Conservation (phyloP, 257 asterid genomes). For the Echites panduratus region DNA sequence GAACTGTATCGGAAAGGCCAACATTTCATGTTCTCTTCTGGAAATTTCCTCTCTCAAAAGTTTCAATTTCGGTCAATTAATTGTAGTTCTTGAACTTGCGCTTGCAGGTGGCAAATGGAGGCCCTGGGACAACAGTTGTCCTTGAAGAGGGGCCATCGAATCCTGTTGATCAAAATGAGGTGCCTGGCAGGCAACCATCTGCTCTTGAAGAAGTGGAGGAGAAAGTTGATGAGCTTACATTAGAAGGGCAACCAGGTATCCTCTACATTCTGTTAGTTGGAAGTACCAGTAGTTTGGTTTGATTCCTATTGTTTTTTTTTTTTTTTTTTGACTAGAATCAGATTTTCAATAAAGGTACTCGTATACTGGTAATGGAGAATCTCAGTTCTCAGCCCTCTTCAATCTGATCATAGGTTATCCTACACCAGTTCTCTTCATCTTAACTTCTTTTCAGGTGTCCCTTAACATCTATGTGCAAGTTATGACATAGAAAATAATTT, state of each 20-base stretch:
- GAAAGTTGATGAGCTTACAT: slow-evolving; percentile 40
- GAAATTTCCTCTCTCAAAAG: not conserved
- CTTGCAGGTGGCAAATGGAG: slow-evolving; percentile 23
- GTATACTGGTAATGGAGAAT: too few relatives aligned
- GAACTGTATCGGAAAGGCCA: not conserved
- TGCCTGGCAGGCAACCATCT: slow-evolving; percentile 28
- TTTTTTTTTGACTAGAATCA: not conserved
- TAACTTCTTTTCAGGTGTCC: too few relatives aligned
- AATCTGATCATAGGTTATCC: too few relatives aligned
- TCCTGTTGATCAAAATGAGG: slow-evolving; percentile 25
- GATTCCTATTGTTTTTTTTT: not conserved
- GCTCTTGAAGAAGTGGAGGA: slow-evolving; percentile 37
- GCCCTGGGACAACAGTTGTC: slow-evolving; percentile 10
- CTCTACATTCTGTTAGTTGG: too few relatives aligned
- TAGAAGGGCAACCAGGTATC: slow-evolving; percentile 58
- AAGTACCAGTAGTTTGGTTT: not conserved
- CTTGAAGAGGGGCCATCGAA: slow-evolving; percentile 35
- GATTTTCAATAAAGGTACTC: not conserved
- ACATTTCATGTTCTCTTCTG: too few relatives aligned
- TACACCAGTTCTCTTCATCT: too few relatives aligned
- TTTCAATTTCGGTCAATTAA: not conserved
- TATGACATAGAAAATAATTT: too few relatives aligned
- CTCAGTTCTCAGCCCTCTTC: too few relatives aligned
- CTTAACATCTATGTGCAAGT: too few relatives aligned
- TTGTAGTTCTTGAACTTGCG: not conserved